phyloP scores from a whole-genome alignment of 2,329 filamentous ascomycete species.

The Nannizzia gypsea region DNA sequence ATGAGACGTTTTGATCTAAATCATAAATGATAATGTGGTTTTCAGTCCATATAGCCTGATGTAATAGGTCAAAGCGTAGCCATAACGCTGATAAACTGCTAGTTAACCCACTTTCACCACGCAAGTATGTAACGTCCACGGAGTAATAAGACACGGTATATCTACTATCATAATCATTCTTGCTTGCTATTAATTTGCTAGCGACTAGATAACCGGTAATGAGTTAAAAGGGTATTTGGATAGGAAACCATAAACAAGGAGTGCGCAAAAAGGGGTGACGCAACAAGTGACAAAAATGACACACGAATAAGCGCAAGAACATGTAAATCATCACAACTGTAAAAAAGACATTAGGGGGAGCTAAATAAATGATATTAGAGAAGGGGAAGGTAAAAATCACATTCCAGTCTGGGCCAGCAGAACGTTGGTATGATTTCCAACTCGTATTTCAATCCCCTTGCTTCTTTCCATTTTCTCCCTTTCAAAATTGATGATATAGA shows the following conservation, averaged over 20 bases:
- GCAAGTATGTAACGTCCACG: too few relatives aligned
- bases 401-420: constrained; percentile 3
- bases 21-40: background rate
- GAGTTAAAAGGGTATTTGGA: background rate
- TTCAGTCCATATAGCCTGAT: background rate
- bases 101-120: background rate
- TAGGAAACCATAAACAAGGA: background rate
- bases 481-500: background rate
- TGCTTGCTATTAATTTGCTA: background rate
- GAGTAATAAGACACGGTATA: background rate
- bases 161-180: background rate
- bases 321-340: background rate
- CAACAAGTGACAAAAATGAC: background rate
- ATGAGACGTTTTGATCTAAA: constrained; percentile 35
- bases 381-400: background rate
- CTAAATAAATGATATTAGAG: background rate
- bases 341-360: background rate
- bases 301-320: background rate
- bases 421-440: background rate
- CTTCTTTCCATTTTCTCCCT: background rate
- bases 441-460: background rate
- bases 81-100: background rate
- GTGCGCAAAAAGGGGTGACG: background rate
- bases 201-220: background rate
- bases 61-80: too few relatives aligned